Evolutionary conservation across 768 basidiomycete species (phyloP).

Genomic region (Calocera cornea): DNA sequence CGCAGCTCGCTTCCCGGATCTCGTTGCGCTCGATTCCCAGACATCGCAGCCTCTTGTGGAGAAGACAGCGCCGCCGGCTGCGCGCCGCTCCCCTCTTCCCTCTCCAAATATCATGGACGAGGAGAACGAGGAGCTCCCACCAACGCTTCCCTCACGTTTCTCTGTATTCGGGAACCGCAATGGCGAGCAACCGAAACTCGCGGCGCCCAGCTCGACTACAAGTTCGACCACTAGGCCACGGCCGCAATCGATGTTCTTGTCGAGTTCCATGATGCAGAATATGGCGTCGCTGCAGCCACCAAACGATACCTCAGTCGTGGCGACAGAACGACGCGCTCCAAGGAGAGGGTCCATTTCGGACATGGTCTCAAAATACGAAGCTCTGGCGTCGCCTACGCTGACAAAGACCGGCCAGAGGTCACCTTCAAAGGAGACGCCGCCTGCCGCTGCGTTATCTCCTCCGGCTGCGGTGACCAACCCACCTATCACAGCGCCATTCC

Average conservation of each 20-base stretch:
- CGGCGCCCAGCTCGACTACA: constrained; percentile 19
- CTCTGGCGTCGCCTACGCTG: constrained; percentile 33
- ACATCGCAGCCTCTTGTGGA: background rate
- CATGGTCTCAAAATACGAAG: constrained; percentile 74
- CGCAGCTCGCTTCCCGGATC: background rate
- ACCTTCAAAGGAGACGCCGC: background rate
- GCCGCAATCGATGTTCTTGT: constrained; percentile 71
- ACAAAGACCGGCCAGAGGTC: background rate
- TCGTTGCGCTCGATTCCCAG: background rate
- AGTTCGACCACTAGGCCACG: constrained; percentile 38
- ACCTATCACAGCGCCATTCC: background rate
- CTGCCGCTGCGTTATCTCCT: background rate
- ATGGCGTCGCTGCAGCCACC: constrained; percentile 28
- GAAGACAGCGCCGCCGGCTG: background rate
- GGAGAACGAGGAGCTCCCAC: background rate
- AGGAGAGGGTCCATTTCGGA: constrained; percentile 72
- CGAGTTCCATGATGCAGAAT: constrained; percentile 32
- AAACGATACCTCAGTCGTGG: constrained; percentile 23
- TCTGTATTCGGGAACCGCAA: background rate
- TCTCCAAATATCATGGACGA: constrained; percentile 2
- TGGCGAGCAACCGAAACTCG: background rate
- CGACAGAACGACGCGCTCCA: constrained; percentile 15
- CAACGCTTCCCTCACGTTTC: background rate
- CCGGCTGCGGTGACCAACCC: background rate
- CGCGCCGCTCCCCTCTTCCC: background rate